Conservation (phyloP, 2,329 filamentous ascomycete species). For the Aspergillus sergii region DNA sequence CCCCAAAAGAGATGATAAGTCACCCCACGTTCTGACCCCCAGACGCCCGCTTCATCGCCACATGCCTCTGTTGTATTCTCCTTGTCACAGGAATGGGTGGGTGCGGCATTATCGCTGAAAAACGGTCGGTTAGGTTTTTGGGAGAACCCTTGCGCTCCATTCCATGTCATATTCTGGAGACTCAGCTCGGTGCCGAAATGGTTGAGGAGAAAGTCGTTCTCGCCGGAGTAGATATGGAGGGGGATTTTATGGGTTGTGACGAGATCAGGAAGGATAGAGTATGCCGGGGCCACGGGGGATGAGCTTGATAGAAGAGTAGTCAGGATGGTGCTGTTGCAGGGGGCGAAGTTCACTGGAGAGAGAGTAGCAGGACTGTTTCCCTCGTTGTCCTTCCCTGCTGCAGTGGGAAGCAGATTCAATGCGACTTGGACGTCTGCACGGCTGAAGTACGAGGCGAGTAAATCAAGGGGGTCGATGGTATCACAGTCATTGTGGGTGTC, state of each 20-base stretch:
- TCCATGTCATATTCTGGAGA: slow-evolving; percentile 47
- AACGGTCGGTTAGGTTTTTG: slow-evolving; percentile 26
- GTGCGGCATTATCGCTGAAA: slow-evolving; percentile 28
- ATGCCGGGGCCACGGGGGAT: slow-evolving; percentile 32
- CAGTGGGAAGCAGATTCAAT: slow-evolving; percentile 28
- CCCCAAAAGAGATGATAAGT: slow-evolving; percentile 40
- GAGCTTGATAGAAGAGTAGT: slow-evolving; percentile 23
- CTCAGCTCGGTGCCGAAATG: slow-evolving; percentile 39
- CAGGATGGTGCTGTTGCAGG: slow-evolving; percentile 37
- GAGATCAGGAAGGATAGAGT: slow-evolving; percentile 35
- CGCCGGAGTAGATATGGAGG: slow-evolving; percentile 41
- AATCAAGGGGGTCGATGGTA: slow-evolving; percentile 24
- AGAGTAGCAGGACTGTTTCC: not conserved
- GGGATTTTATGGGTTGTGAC: slow-evolving; percentile 34
- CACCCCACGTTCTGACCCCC: slow-evolving; percentile 37
- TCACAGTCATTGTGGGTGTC: slow-evolving; percentile 38
- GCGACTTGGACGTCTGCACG: slow-evolving; percentile 37
- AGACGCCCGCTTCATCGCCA: slow-evolving; percentile 27
- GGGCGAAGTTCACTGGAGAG: slow-evolving; percentile 17
- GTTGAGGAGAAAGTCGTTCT: slow-evolving; percentile 42
- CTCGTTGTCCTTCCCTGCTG: not conserved
- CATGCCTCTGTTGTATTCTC: not conserved
- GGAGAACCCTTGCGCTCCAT: slow-evolving; percentile 39
- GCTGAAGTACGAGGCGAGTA: slow-evolving; percentile 36
- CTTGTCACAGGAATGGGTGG: not conserved